A percentile compares a stretch with the other conserved stretches of the same genome.
phyloP scores from a whole-genome alignment of 805 yeast genomes.

The Kregervanrija delftensis region DNA sequence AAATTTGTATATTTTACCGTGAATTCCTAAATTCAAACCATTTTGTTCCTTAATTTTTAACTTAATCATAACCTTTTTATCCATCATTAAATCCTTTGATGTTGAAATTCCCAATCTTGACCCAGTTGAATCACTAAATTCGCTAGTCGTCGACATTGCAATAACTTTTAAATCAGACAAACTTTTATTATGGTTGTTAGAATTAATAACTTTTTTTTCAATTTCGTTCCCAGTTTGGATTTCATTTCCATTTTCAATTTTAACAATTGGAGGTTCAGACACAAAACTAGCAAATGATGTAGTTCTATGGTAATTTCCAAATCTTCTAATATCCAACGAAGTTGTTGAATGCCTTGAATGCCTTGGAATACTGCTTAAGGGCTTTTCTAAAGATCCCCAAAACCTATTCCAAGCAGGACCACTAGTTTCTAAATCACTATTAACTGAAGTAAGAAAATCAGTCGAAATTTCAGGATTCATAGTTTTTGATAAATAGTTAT shows the following conservation, averaged over 20 bases:
- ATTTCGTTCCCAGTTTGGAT: constrained; percentile 6
- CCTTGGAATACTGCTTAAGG: constrained; percentile 15
- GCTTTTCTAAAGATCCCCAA: constrained; percentile 27
- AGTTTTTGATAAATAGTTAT: not conserved
- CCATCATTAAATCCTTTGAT: not conserved
- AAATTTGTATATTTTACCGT: constrained; percentile 21
- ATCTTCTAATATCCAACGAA: not conserved
- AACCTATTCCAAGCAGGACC: constrained; percentile 29
- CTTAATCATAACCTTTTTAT: constrained; percentile 8
- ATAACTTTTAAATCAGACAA: too few relatives aligned
- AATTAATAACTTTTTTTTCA: too few relatives aligned
- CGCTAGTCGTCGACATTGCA: too few relatives aligned
- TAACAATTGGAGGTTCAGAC: not conserved
- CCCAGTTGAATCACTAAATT: too few relatives aligned
- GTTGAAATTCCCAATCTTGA: too few relatives aligned
- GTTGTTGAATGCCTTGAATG: not conserved
- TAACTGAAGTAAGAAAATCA: too few relatives aligned
- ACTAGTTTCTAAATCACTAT: constrained; percentile 11
- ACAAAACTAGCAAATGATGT: constrained; percentile 13
- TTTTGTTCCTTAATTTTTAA: constrained; percentile 16
- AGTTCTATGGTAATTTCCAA: not conserved
- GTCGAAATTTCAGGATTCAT: not conserved
- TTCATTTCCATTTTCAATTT: constrained; percentile 9
- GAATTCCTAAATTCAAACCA: constrained; percentile 9
- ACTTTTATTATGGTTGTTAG: too few relatives aligned